Base-by-base conservation (phyloP, 2,329 filamentous ascomycete genomes). In the Penicillium sp. region DNA sequence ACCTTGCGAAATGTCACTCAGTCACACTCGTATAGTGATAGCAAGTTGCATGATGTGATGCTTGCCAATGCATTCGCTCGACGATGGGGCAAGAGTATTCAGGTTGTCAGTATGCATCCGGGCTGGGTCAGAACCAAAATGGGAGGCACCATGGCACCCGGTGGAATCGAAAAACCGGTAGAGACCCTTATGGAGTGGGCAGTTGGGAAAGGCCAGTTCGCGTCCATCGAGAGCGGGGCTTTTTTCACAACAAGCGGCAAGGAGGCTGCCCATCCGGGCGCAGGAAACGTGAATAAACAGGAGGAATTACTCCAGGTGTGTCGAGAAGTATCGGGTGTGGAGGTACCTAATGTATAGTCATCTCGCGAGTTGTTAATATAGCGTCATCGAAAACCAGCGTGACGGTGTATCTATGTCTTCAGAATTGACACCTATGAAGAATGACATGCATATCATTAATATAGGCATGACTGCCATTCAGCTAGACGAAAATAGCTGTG, bases 71-170 rank as follows among this genome's bases (percentile, higher is more conserved):
- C 70, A 2, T 73, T 79, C 41, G 67, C 74, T 0, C 59, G 70
- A 9, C 58, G 65, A 6, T 62, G 60, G 59, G 72, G 69, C 55
- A 52, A 61, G 2, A 52, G 65, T 6, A 67, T 74, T 0, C 59
- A 69, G 45, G 69, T 67, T 22, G 72, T 71, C 29, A 62, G 67
- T 0, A 59, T 74, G 32, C 68, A 75, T 50, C 74, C 74, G 0
- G 74, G 74, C 1, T 77, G 73, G 74, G 69, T 76, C 25, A 57
- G 70, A 7, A 75, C 73, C 0, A 76, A 75, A 55, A 74, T 76
- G 69, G 73, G 73, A 6, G 76, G 69, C 2, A 44, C 40, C 8
- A 56, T 58, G 17, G 75, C 75, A 0, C 57, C 72, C 0, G 74
- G 68, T 0, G 66, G 66, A 12, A 56, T 72, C n/a, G 62, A 72